Evolutionary conservation across 2,329 filamentous ascomycete species (phyloP).

Genomic region (Talaromyces sp.): DNA sequence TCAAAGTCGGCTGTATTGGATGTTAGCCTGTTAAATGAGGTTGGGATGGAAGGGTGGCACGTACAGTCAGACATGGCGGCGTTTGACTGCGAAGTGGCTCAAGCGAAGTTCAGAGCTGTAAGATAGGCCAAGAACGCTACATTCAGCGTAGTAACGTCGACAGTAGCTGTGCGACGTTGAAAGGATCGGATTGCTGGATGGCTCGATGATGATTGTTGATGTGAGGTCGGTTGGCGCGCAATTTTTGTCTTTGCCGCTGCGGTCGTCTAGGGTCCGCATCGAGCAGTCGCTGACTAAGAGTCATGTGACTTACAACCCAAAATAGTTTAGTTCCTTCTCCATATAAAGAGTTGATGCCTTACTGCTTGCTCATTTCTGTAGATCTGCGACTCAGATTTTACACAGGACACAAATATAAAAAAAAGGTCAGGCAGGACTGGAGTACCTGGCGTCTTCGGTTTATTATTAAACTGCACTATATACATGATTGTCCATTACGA

Average conservation of each 20-base stretch:
- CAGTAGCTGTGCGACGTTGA: slow-evolving; percentile 30
- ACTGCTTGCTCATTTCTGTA: neutral
- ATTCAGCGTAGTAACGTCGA: slow-evolving; percentile 37
- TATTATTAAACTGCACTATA: slow-evolving; percentile 20
- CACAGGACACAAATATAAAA: neutral
- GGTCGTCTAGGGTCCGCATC: slow-evolving; percentile 11
- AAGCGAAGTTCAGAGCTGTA: slow-evolving; percentile 30
- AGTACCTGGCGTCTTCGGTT: slow-evolving; percentile 12
- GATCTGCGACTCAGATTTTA: neutral
- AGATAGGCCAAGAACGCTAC: slow-evolving; percentile 33
- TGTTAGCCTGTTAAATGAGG: slow-evolving; percentile 26
- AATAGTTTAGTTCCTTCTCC: neutral
- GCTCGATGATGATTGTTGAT: slow-evolving; percentile 3
- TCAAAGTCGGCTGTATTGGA: slow-evolving; percentile 70
- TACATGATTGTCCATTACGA: slow-evolving; percentile 12
- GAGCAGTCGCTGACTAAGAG: neutral
- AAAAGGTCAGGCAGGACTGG: neutral
- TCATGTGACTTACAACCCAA: neutral
- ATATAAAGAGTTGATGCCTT: neutral
- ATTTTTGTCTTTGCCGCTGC: slow-evolving; percentile 17
- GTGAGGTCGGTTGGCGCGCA: slow-evolving; percentile 15
- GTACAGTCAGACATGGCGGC: slow-evolving; percentile 48
- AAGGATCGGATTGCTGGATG: slow-evolving; percentile 8
- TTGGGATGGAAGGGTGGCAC: slow-evolving; percentile 23
- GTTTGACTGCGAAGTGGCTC: slow-evolving; percentile 23